These are phyloP conservation scores for Aquilaria sinensis DNA, from an alignment of 345 rosid genomes.

Conservation along the genomic window DNA sequence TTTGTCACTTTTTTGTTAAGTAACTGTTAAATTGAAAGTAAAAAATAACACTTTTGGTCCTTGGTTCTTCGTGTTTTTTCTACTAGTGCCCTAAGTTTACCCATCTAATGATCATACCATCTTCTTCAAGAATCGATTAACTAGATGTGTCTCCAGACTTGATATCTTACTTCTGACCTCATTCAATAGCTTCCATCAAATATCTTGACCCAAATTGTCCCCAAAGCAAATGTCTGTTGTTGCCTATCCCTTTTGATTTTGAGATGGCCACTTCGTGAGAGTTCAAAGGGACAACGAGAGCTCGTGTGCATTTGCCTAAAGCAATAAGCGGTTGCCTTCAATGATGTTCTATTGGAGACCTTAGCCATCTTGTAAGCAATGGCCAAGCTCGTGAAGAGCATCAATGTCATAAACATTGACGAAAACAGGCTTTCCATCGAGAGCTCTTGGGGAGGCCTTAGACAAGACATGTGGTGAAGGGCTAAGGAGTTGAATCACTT, in stretches of 20 bases:
- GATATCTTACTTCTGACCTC: conserved; percentile 38
- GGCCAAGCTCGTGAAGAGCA: conserved; percentile 26
- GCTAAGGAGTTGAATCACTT: no score
- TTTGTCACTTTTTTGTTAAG: no score
- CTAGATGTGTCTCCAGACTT: conserved; percentile 14
- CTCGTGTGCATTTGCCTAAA: conserved; percentile 59
- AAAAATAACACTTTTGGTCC: no score
- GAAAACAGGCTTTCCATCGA: conserved; percentile 38
- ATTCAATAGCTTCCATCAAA: conserved; percentile 21
- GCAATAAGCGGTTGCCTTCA: conserved; percentile 45
- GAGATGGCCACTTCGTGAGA: conserved; percentile 5
- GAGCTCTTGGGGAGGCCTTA: conserved; percentile 30
- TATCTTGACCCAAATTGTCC: not conserved
- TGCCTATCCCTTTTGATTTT: not conserved
- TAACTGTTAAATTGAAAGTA: no score
- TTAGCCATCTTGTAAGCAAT: conserved; percentile 52
- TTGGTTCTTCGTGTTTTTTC: no score
- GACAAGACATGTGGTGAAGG: conserved; percentile 26
- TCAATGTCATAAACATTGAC: conserved; percentile 45
- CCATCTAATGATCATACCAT: no score
- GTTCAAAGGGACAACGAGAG: conserved; percentile 29
- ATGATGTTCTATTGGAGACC: conserved; percentile 40
- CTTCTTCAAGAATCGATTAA: no score
- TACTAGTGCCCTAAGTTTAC: no score
- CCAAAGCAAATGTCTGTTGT: not conserved